Evolutionary conservation across 768 basidiomycete species (phyloP).

Genomic region (Phylloporus sp.): DNA sequence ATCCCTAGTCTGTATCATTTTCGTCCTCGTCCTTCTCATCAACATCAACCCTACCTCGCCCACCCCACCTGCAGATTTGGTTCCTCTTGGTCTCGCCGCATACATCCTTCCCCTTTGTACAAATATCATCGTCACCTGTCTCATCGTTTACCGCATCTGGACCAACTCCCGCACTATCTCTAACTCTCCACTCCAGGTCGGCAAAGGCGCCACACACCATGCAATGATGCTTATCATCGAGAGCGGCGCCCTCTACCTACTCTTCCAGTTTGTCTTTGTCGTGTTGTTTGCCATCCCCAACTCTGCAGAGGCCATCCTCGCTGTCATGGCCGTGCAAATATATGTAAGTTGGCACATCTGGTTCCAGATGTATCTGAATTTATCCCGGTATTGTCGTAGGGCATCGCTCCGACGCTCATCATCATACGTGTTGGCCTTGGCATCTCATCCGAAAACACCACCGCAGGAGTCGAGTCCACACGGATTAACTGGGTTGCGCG

Average conservation of each 20-base stretch:
- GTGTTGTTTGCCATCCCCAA: constrained; percentile 32
- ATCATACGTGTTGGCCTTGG: constrained; percentile 33
- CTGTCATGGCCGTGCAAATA: constrained; percentile 35
- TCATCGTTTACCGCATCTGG: constrained; percentile 41
- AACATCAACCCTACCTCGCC: constrained; percentile 27
- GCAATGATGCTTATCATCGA: constrained; percentile 37
- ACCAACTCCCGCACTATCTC: constrained; percentile 14
- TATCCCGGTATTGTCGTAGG: constrained; percentile 14
- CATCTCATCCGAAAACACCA: constrained; percentile 23
- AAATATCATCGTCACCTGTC: constrained; percentile 37
- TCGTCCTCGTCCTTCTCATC: constrained; percentile 27
- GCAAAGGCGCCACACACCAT: constrained; percentile 14
- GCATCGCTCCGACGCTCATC: constrained; percentile 34
- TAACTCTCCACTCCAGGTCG: constrained; percentile 9
- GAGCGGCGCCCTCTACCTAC: constrained; percentile 38
- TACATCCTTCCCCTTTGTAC: constrained; percentile 38
- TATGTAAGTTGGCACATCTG: constrained; percentile 31
- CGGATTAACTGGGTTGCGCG: constrained; percentile 21
- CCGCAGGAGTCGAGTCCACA: constrained; percentile 16
- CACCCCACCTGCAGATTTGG: constrained; percentile 31
- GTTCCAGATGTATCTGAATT: neutral
- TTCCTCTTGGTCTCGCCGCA: constrained; percentile 34
- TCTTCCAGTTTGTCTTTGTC: constrained; percentile 38
- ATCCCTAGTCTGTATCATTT: constrained; percentile 28
- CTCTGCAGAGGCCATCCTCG: constrained; percentile 34